Percentiles rank a stretch among this genome's conserved stretches.
Evolutionary conservation across 306 rosid genomes (phyloP).

Genomic region (Sechiopsis laciniata): DNA sequence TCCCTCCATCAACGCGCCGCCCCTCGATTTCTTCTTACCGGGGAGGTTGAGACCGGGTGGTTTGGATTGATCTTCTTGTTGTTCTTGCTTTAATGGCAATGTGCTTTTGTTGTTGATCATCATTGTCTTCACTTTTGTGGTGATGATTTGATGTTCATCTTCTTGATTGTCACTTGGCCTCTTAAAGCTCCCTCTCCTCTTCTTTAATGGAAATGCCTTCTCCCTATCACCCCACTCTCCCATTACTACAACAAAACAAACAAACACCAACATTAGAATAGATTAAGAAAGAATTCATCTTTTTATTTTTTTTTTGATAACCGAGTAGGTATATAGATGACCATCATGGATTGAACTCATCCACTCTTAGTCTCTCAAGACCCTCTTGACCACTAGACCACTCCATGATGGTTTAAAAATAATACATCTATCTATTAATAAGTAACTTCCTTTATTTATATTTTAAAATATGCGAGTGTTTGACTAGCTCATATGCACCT

Average conservation of each 20-base stretch:
- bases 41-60: background rate
- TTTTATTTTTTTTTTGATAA: too few species aligned
- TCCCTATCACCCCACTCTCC: slow-evolving; percentile 66
- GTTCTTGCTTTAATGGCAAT: slow-evolving; percentile 8
- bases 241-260: slow-evolving; percentile 11
- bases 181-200: slow-evolving; percentile 49
- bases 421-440: too few species aligned
- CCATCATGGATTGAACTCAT: too few species aligned
- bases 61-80: background rate
- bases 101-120: slow-evolving; percentile 49
- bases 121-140: slow-evolving; percentile 25
- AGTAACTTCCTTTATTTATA: too few species aligned
- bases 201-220: slow-evolving; percentile 65
- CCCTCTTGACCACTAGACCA: too few species aligned
- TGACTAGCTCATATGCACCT: too few species aligned
- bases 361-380: too few species aligned
- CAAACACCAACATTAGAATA: background rate
- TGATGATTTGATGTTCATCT: background rate
- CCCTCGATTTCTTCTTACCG: slow-evolving; percentile 39
- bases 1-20: slow-evolving; percentile 72
- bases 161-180: background rate
- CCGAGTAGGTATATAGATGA: too few species aligned
- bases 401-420: too few species aligned
- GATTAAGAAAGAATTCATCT: too few species aligned
- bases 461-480: too few species aligned